Evolutionary conservation across 345 rosid species (phyloP).

Genomic region (Rubroshorea leprosula): DNA sequence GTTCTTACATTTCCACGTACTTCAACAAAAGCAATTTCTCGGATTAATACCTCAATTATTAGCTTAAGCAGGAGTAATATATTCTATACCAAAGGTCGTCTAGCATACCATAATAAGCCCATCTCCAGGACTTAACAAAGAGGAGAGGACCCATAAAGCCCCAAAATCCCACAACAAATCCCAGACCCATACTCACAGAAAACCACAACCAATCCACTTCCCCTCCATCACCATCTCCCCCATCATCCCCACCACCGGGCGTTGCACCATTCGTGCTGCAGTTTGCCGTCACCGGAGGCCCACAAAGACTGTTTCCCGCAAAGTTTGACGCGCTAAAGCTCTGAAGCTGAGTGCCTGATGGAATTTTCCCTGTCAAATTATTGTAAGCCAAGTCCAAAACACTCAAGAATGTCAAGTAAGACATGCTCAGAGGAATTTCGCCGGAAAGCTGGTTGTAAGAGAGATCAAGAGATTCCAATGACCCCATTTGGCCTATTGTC

Average conservation of each 20-base stretch:
- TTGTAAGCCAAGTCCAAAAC: constrained; percentile 16
- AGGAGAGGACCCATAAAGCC: constrained; percentile 1
- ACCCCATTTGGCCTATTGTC: constrained; percentile 15
- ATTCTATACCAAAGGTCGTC: neutral
- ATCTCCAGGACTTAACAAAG: constrained; percentile 3
- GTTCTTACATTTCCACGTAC: too few species aligned
- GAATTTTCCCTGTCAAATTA: constrained; percentile 15
- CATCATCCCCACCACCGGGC: neutral
- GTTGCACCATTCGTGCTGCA: neutral
- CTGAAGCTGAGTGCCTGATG: constrained; percentile 6
- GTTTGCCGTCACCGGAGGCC: neutral
- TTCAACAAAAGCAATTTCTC: too few species aligned
- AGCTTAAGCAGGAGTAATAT: too few species aligned
- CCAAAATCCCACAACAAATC: constrained; percentile 10
- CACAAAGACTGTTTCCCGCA: neutral
- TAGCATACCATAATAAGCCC: constrained; percentile 1
- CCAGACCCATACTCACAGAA: neutral
- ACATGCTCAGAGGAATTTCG: neutral
- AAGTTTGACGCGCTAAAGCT: neutral
- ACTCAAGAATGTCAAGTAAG: constrained; percentile 1
- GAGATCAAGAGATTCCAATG: constrained; percentile 18
- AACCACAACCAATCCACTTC: neutral
- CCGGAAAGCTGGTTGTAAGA: constrained; percentile 8
- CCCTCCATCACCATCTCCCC: neutral
- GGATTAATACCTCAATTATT: too few species aligned